Evolutionary conservation across 371 early-diverging fungal species (phyloP).

Genomic region (Dichotomocladium elegans): DNA sequence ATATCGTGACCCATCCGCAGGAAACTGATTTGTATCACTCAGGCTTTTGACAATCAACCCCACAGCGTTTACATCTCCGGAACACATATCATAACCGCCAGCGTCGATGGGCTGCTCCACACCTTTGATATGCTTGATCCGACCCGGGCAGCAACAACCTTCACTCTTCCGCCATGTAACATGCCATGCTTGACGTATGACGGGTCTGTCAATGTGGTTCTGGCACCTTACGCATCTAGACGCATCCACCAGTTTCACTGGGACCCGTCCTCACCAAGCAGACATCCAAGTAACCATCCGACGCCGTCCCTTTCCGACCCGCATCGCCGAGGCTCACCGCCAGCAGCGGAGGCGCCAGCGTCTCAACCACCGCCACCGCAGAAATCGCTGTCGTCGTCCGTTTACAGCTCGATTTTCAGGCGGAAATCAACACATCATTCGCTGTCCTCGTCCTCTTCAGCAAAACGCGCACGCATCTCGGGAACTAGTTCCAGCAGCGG

Average conservation of each 20-base stretch:
- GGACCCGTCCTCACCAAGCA: slow-evolving; percentile 4
- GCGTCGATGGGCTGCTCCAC: slow-evolving; percentile 34
- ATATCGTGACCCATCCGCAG: background rate
- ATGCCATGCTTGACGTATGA: slow-evolving; percentile 41
- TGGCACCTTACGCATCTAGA: slow-evolving; percentile 32
- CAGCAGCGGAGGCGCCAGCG: background rate
- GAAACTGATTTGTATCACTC: background rate
- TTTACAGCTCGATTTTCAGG: background rate
- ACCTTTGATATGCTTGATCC: slow-evolving; percentile 29
- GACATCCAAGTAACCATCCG: background rate
- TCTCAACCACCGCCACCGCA: background rate
- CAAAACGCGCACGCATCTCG: no score
- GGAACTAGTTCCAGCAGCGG: no score
- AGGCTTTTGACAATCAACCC: slow-evolving; percentile 47
- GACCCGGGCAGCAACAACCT: slow-evolving; percentile 5
- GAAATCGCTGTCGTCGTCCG: background rate
- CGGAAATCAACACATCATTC: background rate
- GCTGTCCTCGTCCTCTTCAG: no score
- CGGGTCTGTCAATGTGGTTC: slow-evolving; percentile 26
- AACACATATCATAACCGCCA: slow-evolving; percentile 29
- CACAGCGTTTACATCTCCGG: slow-evolving; percentile 40
- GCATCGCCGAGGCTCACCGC: background rate
- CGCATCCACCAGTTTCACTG: slow-evolving; percentile 38
- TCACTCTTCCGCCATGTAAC: slow-evolving; percentile 27
- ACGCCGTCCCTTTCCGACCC: no score